Conservation (phyloP, 768 basidiomycete species). For the Tricholoma sp. region DNA sequence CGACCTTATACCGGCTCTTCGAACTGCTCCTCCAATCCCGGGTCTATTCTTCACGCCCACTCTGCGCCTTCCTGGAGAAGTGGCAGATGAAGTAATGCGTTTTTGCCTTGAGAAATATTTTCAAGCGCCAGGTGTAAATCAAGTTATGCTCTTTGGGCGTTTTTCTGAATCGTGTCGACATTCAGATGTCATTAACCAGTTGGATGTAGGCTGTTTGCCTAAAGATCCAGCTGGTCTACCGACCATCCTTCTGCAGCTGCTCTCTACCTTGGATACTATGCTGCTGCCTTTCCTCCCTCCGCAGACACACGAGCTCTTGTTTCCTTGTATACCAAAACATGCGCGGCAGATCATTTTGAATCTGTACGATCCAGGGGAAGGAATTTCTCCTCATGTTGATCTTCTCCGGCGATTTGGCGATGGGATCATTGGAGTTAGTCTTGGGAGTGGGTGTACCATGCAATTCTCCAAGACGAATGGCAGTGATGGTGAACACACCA, state of each 20-base stretch:
- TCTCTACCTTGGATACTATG: slow-evolving; percentile 42
- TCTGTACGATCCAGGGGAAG: slow-evolving; percentile 83
- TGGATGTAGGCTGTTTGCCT: slow-evolving; percentile 1
- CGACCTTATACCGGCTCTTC: slow-evolving; percentile 19
- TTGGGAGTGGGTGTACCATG: slow-evolving; percentile 81
- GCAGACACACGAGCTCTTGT: slow-evolving; percentile 51
- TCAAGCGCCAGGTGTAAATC: slow-evolving; percentile 48
- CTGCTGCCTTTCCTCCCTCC: slow-evolving; percentile 47
- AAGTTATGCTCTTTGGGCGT: slow-evolving; percentile 84
- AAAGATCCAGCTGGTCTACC: slow-evolving; percentile 44
- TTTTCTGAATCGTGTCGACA: slow-evolving; percentile 12
- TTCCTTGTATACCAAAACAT: slow-evolving; percentile 40
- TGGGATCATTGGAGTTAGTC: slow-evolving; percentile 84
- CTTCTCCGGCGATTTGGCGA: slow-evolving; percentile 80
- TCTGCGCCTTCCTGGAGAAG: slow-evolving; percentile 41
- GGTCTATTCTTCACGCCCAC: slow-evolving; percentile 61
- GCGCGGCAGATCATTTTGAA: slow-evolving; percentile 89
- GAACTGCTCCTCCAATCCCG: slow-evolving; percentile 49
- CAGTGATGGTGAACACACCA: background rate
- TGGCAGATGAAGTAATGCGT: slow-evolving; percentile 42
- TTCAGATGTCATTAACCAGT: slow-evolving; percentile 2
- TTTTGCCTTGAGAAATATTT: slow-evolving; percentile 61
- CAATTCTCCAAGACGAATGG: slow-evolving; percentile 42
- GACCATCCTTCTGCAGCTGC: slow-evolving; percentile 45
- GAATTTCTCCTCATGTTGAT: slow-evolving; percentile 87